phyloP scores from a whole-genome alignment of 176 grass and related monocot species.

The Paspalum notatum region DNA sequence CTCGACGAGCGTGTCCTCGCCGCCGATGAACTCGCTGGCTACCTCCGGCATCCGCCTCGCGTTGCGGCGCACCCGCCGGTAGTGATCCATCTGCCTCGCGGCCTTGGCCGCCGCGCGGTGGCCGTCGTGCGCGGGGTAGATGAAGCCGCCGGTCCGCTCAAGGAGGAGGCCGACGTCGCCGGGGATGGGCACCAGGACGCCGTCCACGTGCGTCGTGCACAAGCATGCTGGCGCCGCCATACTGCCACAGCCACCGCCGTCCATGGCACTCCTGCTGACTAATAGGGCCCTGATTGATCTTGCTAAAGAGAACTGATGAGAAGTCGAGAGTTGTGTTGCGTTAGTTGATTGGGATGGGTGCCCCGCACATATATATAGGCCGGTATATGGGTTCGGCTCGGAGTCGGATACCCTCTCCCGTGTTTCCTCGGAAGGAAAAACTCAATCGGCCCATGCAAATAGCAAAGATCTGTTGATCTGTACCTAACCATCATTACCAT shows the following conservation, averaged over 20 bases:
- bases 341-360: no score
- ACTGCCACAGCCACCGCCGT: no score
- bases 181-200: neutral
- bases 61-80: neutral
- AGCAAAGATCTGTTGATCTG: no score
- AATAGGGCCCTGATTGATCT: no score
- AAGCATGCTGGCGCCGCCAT: neutral
- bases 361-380: no score
- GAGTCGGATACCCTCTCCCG: no score
- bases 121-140: neutral
- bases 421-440: no score
- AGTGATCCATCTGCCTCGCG: constrained; percentile 8
- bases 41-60: neutral
- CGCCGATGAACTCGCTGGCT: neutral
- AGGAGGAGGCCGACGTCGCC: neutral
- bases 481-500: no score
- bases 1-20: constrained; percentile 6
- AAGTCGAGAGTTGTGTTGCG: no score
- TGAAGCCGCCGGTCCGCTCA: neutral
- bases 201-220: neutral
- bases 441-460: no score
- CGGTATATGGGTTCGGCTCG: no score
- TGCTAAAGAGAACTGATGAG: no score
- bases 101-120: neutral
- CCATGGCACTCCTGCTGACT: neutral